These are phyloP conservation scores for Stipa capillata DNA, from an alignment of 176 grass and related monocot genomes.

Conservation along the genomic window DNA sequence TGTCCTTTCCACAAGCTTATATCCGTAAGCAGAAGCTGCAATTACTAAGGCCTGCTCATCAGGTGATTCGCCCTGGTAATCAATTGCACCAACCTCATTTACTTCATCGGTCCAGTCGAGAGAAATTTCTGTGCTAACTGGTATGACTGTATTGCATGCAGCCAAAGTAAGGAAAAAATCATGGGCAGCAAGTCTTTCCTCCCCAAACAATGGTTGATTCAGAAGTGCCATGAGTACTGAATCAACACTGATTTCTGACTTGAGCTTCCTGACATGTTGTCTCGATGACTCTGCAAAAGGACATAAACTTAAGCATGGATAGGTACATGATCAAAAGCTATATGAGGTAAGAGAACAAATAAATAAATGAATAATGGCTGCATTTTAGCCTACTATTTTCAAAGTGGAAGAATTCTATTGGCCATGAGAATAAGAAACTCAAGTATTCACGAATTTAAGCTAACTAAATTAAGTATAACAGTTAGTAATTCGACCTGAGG, in stretches of 20 bases:
- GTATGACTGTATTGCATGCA: slow-evolving; percentile 98
- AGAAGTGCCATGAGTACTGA: slow-evolving; percentile 51
- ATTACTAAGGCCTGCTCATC: slow-evolving; percentile 95
- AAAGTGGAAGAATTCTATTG: not conserved
- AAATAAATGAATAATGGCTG: not conserved
- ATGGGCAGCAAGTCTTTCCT: slow-evolving; percentile 85
- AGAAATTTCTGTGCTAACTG: slow-evolving; percentile 52
- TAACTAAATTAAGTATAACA: not conserved
- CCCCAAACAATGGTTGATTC: slow-evolving; percentile 53
- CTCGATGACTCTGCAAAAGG: slow-evolving; percentile 50
- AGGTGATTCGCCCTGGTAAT: slow-evolving; percentile 98
- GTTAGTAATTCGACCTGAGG: not conserved
- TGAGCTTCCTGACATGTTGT: slow-evolving; percentile 22
- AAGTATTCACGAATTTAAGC: not conserved
- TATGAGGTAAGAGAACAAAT: not conserved
- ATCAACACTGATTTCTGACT: slow-evolving; percentile 64
- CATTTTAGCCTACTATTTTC: not conserved
- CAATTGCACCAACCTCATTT: slow-evolving; percentile 47
- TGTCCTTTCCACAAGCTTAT: slow-evolving; percentile 86
- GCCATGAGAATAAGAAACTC: not conserved
- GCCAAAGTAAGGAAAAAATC: slow-evolving; percentile 97
- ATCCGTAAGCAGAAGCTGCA: slow-evolving; percentile 81
- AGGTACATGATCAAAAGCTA: not conserved
- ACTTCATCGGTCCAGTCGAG: slow-evolving; percentile 12
- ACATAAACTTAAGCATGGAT: slow-evolving; percentile 5